Conservation (phyloP, 1,284 basidiomycete species). For the Malassezia dermatis region DNA sequence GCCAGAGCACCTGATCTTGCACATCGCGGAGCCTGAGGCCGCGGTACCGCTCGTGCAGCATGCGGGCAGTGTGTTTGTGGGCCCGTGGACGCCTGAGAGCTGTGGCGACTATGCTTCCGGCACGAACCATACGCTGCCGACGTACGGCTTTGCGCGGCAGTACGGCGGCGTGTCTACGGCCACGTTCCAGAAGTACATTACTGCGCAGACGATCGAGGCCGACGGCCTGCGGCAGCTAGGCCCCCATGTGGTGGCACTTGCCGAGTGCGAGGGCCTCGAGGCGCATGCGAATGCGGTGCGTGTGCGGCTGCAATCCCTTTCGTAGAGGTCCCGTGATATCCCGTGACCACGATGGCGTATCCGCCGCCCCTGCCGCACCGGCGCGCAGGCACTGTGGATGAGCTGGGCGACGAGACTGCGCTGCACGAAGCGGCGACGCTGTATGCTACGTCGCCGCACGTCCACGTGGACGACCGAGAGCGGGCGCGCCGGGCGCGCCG, state of each 20-base stretch:
- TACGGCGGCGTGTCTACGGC: conserved; percentile 95
- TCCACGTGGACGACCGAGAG: not conserved
- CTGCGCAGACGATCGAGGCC: conserved; percentile 77
- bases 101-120: conserved; percentile 98
- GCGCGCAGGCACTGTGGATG: not conserved
- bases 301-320: conserved; percentile 34
- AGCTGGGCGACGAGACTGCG: conserved; percentile 3
- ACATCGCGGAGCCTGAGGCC: conserved; percentile 25
- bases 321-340: not conserved
- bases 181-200: conserved; percentile 98
- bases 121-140: conserved; percentile 78
- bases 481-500: conserved; percentile 5
- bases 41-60: conserved; percentile 37
- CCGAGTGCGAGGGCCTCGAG: conserved; percentile 86
- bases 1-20: conserved; percentile 55
- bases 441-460: conserved; percentile 13
- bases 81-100: conserved; percentile 62
- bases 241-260: conserved; percentile 77
- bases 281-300: conserved; percentile 64
- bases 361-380: not conserved
- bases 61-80: conserved; percentile 88
- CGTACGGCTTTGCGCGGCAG: conserved; percentile 76
- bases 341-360: not conserved
- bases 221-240: conserved; percentile 71
- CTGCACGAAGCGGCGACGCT: conserved; percentile 6